A percentile compares a stretch with the other conserved stretches of the same genome.
Evolutionary conservation across 768 basidiomycete genomes (phyloP).

Genomic region (Suillus weaverae): DNA sequence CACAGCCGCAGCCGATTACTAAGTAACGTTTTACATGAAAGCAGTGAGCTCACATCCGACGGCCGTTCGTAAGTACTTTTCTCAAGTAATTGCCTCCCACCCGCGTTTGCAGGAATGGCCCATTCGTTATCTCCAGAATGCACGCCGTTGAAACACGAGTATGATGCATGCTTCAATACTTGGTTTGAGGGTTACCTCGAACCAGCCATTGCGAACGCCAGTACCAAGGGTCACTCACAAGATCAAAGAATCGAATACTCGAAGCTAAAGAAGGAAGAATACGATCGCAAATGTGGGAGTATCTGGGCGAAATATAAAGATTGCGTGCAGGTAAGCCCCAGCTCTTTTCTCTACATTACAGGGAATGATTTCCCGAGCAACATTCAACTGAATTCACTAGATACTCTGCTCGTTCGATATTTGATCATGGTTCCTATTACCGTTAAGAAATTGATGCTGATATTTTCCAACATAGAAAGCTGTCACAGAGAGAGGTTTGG

Average conservation of each 20-base stretch:
- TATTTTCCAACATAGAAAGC: constrained; percentile 55
- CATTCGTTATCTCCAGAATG: constrained; percentile 81
- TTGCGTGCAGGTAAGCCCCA: constrained; percentile 74
- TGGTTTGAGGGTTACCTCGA: constrained; percentile 98
- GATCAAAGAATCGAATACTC: constrained; percentile 60
- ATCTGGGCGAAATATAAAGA: constrained; percentile 78
- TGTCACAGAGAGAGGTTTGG: constrained; percentile 74
- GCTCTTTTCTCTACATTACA: neutral
- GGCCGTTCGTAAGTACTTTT: neutral
- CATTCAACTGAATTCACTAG: neutral
- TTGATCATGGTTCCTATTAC: neutral
- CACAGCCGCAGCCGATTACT: neutral
- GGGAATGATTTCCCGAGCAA: constrained; percentile 1
- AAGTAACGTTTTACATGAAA: neutral
- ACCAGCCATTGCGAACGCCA: constrained; percentile 54
- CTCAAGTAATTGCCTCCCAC: neutral
- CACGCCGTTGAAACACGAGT: constrained; percentile 85
- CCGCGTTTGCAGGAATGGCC: constrained; percentile 49
- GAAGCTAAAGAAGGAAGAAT: constrained; percentile 82
- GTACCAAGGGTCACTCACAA: constrained; percentile 37
- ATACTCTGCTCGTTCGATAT: neutral
- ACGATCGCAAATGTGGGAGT: constrained; percentile 80
- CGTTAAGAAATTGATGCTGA: neutral
- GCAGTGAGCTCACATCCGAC: neutral
- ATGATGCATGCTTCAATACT: constrained; percentile 94